Base-by-base conservation (phyloP, 345 rosid species). In the Dipteronia dyeriana region DNA sequence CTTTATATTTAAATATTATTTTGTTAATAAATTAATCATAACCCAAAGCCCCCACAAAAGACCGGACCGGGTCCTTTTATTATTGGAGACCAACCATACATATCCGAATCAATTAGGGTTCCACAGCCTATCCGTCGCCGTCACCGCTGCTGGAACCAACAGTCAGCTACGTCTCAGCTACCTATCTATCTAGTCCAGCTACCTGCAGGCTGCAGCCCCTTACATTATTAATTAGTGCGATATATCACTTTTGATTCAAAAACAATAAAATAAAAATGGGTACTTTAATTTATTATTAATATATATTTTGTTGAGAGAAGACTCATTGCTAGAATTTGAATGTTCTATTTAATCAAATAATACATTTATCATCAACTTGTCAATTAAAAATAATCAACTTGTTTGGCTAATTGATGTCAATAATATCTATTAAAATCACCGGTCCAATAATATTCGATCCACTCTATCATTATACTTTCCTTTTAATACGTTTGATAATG, bases 31-130 rank as follows among this genome's bases (percentile, higher is more conserved):
- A 47, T 9, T 10, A 34, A 20, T 80, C 26, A 31, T 80, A 60
- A 59, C 54, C 26, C 20, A 5, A 67, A 73, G 76, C 82, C 71
- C 62, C 68, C 80, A 59, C 17, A 4, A 70, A 63, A 20, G 82
- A 72, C 82, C 19, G 67, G 82, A 72, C 82, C 19, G 67, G 29
- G 38, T 49, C 65, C 22, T 26, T 13, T 38, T 16, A 4, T 39
- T 65, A 59, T 66, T 53, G 45, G 17, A 49, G 23, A 13, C 74
- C 74, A 70, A 70, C 25, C 38, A 51, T 51, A 17, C 72, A 43
- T 22, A 68, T 45, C 54, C 38, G 38, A 34, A 34, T 31, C 3
- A 66, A 9, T 66, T 49, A 12, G 54, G 54, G 54, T 53, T 14
- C 17, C 57, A 14, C 45, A 49, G 17, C 19, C 19, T 49, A 3